phyloP scores from a whole-genome alignment of 345 rosid genomes.

The Dipteronia sinensis region DNA sequence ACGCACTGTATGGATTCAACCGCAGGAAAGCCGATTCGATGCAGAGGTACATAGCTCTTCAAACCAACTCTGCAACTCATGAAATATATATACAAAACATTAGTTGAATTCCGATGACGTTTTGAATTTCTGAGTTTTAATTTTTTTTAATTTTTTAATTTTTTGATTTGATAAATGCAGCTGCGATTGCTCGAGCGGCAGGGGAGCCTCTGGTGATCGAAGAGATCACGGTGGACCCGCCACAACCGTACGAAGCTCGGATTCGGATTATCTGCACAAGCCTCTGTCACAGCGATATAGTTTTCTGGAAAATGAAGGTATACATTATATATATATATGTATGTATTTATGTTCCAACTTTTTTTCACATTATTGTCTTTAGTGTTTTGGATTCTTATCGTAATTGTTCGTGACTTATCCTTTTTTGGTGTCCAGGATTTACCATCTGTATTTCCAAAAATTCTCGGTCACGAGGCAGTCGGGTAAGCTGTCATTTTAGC shows the following conservation, averaged over 20 bases:
- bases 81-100: neutral
- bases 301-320: constrained; percentile 78
- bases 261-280: constrained; percentile 72
- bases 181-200: constrained; percentile 67
- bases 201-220: constrained; percentile 80
- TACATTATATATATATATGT: neutral
- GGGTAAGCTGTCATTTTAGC: constrained; percentile 49
- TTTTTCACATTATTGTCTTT: neutral
- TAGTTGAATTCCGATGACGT: neutral
- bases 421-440: constrained; percentile 46
- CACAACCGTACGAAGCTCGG: constrained; percentile 71
- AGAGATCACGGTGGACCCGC: constrained; percentile 78
- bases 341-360: neutral
- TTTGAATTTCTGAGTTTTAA: neutral
- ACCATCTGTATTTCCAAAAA: constrained; percentile 73
- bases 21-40: constrained; percentile 58
- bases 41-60: constrained; percentile 47
- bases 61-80: neutral
- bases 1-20: constrained; percentile 31
- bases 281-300: constrained; percentile 75
- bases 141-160: neutral
- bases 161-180: constrained; percentile 28
- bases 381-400: neutral
- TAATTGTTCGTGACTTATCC: neutral
- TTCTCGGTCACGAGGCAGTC: constrained; percentile 89